Evolutionary conservation across 345 rosid species (phyloP).

Genomic region (Kernera saxatilis): DNA sequence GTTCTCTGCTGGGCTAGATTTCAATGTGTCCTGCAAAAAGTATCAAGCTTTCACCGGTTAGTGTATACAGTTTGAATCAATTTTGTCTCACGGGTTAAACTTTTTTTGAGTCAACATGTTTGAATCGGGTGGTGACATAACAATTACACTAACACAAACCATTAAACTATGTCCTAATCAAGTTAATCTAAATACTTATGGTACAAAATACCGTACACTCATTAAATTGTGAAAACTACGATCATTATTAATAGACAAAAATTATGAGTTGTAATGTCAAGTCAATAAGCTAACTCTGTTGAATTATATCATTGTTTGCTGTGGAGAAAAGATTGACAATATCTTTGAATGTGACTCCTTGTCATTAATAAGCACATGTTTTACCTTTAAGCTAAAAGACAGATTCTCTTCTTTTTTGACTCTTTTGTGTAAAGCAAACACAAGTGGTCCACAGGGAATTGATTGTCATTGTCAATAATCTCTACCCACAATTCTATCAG

Average conservation of each 20-base stretch:
- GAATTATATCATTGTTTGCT: constrained; percentile 10
- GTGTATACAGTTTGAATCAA: not conserved
- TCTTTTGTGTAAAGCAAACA: constrained; percentile 22
- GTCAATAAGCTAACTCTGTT: constrained; percentile 5
- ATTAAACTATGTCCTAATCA: no score
- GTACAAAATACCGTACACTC: not conserved
- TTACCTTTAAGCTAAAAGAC: constrained; percentile 27
- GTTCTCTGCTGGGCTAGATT: constrained; percentile 69
- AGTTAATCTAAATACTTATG: no score
- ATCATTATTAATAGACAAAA: constrained; percentile 2
- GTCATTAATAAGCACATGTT: constrained; percentile 26
- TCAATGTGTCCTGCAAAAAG: constrained; percentile 51
- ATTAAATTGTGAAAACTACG: not conserved
- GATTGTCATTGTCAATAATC: constrained; percentile 24
- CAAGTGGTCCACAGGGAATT: constrained; percentile 23
- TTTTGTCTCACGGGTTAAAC: not conserved
- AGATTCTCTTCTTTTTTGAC: constrained; percentile 29
- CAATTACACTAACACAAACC: no score
- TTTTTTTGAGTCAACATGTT: no score
- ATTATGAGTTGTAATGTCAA: not conserved
- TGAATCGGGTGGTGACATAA: no score
- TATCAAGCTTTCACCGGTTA: not conserved
- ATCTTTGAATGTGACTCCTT: constrained; percentile 25
- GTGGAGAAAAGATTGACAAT: constrained; percentile 25
- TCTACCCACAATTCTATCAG: constrained; percentile 21